Evolutionary conservation across 441 rosid species (phyloP).

Genomic region (Caryocar brasiliense): DNA sequence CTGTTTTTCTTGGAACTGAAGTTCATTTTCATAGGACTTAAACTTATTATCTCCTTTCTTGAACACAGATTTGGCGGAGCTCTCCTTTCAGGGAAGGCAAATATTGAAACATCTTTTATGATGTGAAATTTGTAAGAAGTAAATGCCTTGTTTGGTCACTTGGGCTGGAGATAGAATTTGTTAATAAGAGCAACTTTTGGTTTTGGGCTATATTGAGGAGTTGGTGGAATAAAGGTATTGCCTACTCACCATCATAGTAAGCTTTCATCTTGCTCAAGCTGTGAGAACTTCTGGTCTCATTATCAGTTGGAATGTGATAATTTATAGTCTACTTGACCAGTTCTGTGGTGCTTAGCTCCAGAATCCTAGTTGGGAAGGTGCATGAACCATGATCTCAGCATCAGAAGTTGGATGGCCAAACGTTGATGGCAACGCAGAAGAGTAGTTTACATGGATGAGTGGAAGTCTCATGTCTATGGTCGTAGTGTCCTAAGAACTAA

Average conservation of each 20-base stretch:
- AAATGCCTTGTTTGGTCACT: slow-evolving; percentile 30
- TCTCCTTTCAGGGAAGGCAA: slow-evolving; percentile 23
- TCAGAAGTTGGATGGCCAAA: slow-evolving; percentile 14
- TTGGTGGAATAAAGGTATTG: slow-evolving; percentile 22
- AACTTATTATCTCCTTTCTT: not conserved
- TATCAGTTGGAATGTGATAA: slow-evolving; percentile 13
- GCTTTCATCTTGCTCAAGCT: slow-evolving; percentile 16
- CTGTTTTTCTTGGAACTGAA: too few species aligned
- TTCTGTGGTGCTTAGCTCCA: slow-evolving; percentile 11
- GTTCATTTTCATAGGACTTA: not conserved
- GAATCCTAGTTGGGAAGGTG: slow-evolving; percentile 8
- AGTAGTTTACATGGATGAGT: slow-evolving; percentile 4
- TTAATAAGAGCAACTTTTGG: slow-evolving; percentile 28
- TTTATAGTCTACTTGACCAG: slow-evolving; percentile 1
- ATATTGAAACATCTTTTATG: slow-evolving; percentile 22
- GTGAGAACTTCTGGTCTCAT: slow-evolving; percentile 13
- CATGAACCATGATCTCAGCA: slow-evolving; percentile 1
- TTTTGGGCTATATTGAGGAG: slow-evolving; percentile 22
- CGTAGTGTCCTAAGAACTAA: not conserved
- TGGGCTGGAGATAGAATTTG: slow-evolving; percentile 32
- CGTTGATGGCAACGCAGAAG: not conserved
- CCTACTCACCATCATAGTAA: slow-evolving; percentile 17
- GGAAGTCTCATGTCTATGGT: slow-evolving; percentile 10
- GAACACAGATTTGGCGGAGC: slow-evolving; percentile 29
- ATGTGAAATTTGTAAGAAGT: slow-evolving; percentile 24